These are phyloP conservation scores for Hygrophoropsis aurantiaca DNA, from an alignment of 768 basidiomycete genomes.

Conservation along the genomic window DNA sequence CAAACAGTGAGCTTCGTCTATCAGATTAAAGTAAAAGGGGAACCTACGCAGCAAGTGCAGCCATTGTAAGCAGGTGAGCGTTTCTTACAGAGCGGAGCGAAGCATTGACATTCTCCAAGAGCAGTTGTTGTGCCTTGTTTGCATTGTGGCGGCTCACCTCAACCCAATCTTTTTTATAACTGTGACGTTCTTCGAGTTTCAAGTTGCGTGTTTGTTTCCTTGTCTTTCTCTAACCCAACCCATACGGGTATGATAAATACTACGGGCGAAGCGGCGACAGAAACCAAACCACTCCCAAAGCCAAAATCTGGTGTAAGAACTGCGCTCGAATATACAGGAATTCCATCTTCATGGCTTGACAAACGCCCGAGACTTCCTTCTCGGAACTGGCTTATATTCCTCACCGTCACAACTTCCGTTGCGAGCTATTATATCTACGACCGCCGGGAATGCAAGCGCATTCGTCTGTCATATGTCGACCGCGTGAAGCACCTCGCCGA, in stretches of 20 bases:
- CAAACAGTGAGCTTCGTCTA: constrained; percentile 3
- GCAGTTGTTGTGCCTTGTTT: constrained; percentile 20
- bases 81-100: background rate
- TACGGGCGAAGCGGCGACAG: constrained; percentile 1
- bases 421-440: constrained; percentile 84
- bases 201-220: no score
- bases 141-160: constrained; percentile 15
- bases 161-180: no score
- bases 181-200: no score
- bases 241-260: constrained; percentile 6
- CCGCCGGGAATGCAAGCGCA: constrained; percentile 72
- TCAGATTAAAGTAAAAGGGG: background rate
- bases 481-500: constrained; percentile 79
- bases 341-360: constrained; percentile 75
- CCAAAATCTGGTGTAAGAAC: constrained; percentile 55
- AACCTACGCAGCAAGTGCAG: constrained; percentile 78
- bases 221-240: no score
- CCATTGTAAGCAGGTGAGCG: constrained; percentile 39
- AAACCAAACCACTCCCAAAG: constrained; percentile 1
- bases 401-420: constrained; percentile 69
- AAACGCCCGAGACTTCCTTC: constrained; percentile 87
- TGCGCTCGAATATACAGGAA: constrained; percentile 67
- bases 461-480: constrained; percentile 77
- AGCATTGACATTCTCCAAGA: no score
- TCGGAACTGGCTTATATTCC: constrained; percentile 93